Evolutionary conservation across 805 yeast genomes (phyloP).

Genomic region (Lipomyces yamanashiensis): DNA sequence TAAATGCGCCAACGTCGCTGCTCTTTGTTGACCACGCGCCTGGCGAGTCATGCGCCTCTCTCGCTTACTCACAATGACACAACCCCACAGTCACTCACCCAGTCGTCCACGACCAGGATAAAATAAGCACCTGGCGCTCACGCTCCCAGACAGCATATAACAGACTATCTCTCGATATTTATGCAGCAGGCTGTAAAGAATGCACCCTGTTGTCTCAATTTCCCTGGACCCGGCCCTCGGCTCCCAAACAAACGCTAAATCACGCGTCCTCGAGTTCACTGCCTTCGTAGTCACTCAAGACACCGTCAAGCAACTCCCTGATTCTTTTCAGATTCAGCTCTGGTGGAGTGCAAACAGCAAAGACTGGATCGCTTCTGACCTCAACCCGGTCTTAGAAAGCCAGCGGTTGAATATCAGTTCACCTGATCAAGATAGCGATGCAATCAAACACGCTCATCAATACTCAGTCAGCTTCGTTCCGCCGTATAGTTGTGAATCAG

Average conservation of each 20-base stretch:
- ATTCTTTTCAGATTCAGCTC: conserved; percentile 19
- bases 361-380: conserved; percentile 22
- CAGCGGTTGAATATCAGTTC: neutral
- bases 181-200: neutral
- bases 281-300: conserved; percentile 18
- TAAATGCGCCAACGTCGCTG: neutral
- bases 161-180: no score
- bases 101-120: no score
- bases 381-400: neutral
- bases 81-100: no score
- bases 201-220: conserved; percentile 1
- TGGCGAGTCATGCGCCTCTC: conserved; percentile 10
- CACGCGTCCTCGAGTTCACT: conserved; percentile 25
- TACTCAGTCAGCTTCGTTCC: conserved; percentile 26
- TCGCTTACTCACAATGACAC: neutral
- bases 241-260: conserved; percentile 16
- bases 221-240: conserved; percentile 27
- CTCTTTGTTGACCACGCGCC: conserved; percentile 6
- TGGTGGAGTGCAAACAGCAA: conserved; percentile 29
- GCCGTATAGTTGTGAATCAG: conserved; percentile 13
- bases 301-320: neutral
- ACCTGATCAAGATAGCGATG: neutral
- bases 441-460: neutral
- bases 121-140: no score
- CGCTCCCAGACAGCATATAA: neutral